Base-by-base conservation (phyloP, 495 filamentous ascomycete species). In the Letharia lupina region DNA sequence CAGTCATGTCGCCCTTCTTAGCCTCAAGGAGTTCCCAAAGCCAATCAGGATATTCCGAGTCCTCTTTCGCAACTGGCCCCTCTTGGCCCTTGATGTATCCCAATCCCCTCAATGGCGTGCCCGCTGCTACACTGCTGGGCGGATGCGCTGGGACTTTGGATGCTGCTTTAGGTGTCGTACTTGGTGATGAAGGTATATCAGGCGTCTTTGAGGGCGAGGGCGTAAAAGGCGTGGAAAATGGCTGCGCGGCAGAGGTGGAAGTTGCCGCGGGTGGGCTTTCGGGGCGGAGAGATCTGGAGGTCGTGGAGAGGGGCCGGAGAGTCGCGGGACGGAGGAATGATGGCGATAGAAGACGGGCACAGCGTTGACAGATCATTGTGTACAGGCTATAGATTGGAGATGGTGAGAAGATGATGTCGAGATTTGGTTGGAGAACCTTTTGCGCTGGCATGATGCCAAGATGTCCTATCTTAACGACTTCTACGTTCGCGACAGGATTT, bases 1-100 rank as follows among this genome's bases (percentile, higher is more conserved):
- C 67, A 76, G 76, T n/a, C 57, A 35, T 35, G 69, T 59, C 71
- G 75, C 78, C 69, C 69, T 75, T 12, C 66, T 73, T 73, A 82
- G 42, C 78, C 23, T 84, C 83, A 35, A 97, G 77, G 68, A 92
- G 83, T 1, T 72, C 76, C 94, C 94, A 98, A 62, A 98, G 77
- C 94, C 94, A 98, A 16, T 80, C 82, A 20, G 94, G 94, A 78
- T 98, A 98, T 63, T 91, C 92, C 42, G 83, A 77, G 74, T 98
- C 94, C 62, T 88, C 83, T 70, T 86, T 78, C 40, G 94, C 94
- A 15, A 96, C 69, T 0, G 86, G 86, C 72, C 86, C 48, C 82
- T 82, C 67, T 73, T 76, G 60, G 63, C 77, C 78, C 79, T 96
- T 97, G 72, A 95, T 79, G 78, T 94, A 96, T 75, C 91, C 95